phyloP scores from a whole-genome alignment of 805 yeast genomes.

The Candida odintsovae region DNA sequence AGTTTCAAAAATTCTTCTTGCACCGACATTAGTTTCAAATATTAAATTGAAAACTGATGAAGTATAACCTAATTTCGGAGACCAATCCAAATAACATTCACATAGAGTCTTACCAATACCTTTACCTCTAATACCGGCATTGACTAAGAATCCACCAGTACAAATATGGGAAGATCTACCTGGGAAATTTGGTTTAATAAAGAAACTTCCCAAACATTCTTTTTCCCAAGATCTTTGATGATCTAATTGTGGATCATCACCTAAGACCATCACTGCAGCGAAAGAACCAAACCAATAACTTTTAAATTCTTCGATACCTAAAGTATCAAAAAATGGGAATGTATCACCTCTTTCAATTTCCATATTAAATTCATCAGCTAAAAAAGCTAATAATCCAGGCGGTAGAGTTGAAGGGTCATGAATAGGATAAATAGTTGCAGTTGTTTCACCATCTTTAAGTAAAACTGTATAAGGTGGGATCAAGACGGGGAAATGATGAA shows the following conservation, averaged over 20 bases:
- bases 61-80: constrained; percentile 82
- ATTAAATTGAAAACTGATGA: constrained; percentile 79
- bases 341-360: constrained; percentile 88
- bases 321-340: constrained; percentile 76
- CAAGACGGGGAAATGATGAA: constrained; percentile 21
- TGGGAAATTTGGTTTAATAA: constrained; percentile 82
- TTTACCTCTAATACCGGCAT: constrained; percentile 87
- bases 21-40: constrained; percentile 83
- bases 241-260: constrained; percentile 55
- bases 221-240: constrained; percentile 78
- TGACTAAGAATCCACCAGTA: constrained; percentile 81
- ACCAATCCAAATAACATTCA: constrained; percentile 86
- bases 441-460: constrained; percentile 82
- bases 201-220: constrained; percentile 85
- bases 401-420: constrained; percentile 65
- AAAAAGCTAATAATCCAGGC: constrained; percentile 66
- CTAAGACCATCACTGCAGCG: constrained; percentile 74
- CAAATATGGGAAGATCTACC: constrained; percentile 94
- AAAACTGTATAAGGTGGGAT: constrained; percentile 66
- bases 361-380: constrained; percentile 90
- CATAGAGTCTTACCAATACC: constrained; percentile 85
- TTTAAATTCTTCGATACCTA: constrained; percentile 71
- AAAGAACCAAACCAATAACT: constrained; percentile 85
- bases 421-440: constrained; percentile 90
- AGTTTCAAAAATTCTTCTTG: constrained; percentile 71